A percentile compares a stretch with the other conserved stretches of the same genome.
Conservation (phyloP, 2,329 filamentous ascomycete genomes). For the Pestalotiopsis sp. region DNA sequence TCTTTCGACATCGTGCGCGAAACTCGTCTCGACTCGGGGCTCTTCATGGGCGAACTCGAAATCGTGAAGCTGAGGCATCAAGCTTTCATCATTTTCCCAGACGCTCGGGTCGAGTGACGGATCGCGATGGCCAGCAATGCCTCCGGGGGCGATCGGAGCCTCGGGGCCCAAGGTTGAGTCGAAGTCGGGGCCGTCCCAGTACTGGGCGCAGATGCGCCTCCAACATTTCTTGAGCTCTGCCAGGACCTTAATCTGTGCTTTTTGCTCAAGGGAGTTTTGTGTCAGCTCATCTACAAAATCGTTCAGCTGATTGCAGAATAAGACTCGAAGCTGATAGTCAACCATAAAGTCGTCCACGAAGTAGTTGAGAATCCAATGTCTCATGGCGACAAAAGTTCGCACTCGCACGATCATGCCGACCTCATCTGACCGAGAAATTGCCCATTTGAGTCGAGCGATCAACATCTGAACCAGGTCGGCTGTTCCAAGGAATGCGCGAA, state of each 20-base stretch:
- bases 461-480: conserved; percentile 81
- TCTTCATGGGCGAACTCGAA: conserved; percentile 34
- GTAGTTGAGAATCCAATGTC: conserved; percentile 98
- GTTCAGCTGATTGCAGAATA: conserved; percentile 84
- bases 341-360: conserved; percentile 92
- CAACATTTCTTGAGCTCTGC: conserved; percentile 96
- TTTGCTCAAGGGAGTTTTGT: conserved; percentile 45
- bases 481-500: conserved; percentile 81
- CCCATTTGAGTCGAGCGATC: conserved; percentile 85
- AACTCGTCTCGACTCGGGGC: conserved; percentile 37
- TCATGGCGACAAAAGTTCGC: conserved; percentile 89
- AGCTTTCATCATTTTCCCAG: conserved; percentile 50
- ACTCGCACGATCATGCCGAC: conserved; percentile 93
- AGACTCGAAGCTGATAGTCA: conserved; percentile 71
- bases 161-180: conserved; percentile 64
- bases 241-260: conserved; percentile 78
- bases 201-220: conserved; percentile 85
- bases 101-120: conserved; percentile 57
- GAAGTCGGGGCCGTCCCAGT: conserved; percentile 80
- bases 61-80: conserved; percentile 48
- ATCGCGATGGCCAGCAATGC: conserved; percentile 65
- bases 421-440: conserved; percentile 77
- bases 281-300: conserved; percentile 60
- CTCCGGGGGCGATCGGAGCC: conserved; percentile 74
- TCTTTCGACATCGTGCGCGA: conserved; percentile 49